Evolutionary conservation across 495 filamentous ascomycete genomes (phyloP), one percentile per base, ranked within the genome.

Genomic region (Penicillium parvum): DNA sequence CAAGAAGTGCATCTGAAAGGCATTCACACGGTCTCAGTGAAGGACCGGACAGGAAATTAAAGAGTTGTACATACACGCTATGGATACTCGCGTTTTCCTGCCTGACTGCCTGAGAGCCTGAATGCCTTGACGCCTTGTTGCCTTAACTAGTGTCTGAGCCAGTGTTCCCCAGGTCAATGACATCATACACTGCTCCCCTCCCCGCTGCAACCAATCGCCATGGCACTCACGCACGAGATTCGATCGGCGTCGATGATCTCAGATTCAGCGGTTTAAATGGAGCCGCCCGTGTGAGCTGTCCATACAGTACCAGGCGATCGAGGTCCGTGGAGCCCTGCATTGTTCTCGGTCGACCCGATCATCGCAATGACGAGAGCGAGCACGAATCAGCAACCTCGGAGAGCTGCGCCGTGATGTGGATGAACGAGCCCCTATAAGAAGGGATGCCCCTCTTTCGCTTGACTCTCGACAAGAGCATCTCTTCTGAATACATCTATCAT

Each of bases 351-450:
- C 19, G 37, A 47, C 42, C 39, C 11, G 46, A 54, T 32, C 47
- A n/a, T 40, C 26, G 38, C 42, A 38, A 54, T 50, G 54, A 54
- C 50, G 50, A 53, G 52, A 27, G 5, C 30, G 29, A 12, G 16
- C n/a, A 5, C 38, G 20, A 40, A 40, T 28, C 37, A 40, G 7
- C 6, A 17, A 2, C 5, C 1, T 15, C n/a, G 25, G 25, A 19
- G 38, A 22, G 21, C 17, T 21, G 17, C n/a, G 37, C 21, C 9
- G 23, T 32, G 15, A 38, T 17, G 22, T 9, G 2, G 17, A 36
- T n/a, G 6, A n/a, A n/a, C n/a, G n/a, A n/a, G 17, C 16, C 21
- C 38, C 32, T 37, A 52, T 49, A 52, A 44, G 44, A 21, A 25
- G 17, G n/a, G 6, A 1, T 4, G 19, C n/a, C n/a, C 38, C 38